Conservation (phyloP, 441 rosid genomes). For the Bruguiera hainesii region DNA sequence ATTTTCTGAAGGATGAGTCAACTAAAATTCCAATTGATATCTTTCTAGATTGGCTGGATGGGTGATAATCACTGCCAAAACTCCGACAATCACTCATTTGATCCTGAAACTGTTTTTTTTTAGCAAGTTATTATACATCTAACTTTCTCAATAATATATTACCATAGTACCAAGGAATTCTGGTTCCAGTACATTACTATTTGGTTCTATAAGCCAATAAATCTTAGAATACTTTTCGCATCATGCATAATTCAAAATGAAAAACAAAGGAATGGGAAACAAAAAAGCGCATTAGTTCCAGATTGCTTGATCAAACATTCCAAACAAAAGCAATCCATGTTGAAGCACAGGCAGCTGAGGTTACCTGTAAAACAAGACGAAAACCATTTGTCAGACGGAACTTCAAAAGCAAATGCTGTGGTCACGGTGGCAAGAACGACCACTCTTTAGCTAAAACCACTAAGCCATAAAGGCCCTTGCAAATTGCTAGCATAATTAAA, state of each 20-base stretch:
- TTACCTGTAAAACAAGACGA: neutral
- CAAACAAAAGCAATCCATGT: neutral
- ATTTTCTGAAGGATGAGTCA: constrained; percentile 41
- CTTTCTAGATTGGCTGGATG: constrained; percentile 74
- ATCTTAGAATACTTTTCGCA: no score
- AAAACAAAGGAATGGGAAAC: neutral
- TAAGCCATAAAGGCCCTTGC: neutral
- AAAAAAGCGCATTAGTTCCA: neutral
- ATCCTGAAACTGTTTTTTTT: constrained; percentile 39
- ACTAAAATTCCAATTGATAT: constrained; percentile 68
- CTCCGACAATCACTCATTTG: constrained; percentile 50
- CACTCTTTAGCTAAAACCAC: neutral
- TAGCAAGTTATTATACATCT: constrained; percentile 1
- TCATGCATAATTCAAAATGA: neutral
- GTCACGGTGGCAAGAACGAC: no score
- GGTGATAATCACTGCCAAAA: constrained; percentile 49
- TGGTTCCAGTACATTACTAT: neutral
- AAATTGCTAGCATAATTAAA: neutral
- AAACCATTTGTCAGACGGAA: neutral
- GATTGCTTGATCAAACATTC: neutral
- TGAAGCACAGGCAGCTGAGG: neutral
- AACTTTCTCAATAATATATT: neutral
- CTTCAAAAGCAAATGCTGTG: neutral
- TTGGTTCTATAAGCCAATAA: no score
- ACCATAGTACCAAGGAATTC: neutral